These are phyloP conservation scores for Pezicula carpinea DNA, from an alignment of 2,329 filamentous ascomycete species.

Conservation along the genomic window DNA sequence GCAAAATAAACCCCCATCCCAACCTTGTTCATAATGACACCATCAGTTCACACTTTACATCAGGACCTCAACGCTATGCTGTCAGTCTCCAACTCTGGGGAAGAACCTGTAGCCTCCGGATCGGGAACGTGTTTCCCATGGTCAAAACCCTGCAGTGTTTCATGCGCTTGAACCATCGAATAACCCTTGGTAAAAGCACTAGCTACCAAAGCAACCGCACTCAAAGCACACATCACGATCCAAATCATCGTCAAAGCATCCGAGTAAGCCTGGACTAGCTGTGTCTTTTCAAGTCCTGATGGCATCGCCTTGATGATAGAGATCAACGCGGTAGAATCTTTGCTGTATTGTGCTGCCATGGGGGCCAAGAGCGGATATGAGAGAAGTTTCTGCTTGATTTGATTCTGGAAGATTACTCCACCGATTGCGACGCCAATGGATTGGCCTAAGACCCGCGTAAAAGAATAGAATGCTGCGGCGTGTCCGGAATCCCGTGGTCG, in stretches of 20 bases:
- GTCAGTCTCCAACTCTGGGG: too few relatives aligned
- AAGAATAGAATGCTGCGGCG: constrained; percentile 61
- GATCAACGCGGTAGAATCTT: constrained; percentile 26
- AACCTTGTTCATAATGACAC: too few relatives aligned
- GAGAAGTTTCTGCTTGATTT: constrained; percentile 27
- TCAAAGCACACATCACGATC: constrained; percentile 50
- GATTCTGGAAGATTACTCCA: constrained; percentile 67
- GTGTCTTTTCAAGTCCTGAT: constrained; percentile 31
- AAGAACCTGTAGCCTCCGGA: background rate
- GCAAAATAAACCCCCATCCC: too few relatives aligned
- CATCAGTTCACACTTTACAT: too few relatives aligned
- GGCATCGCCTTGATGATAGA: constrained; percentile 23
- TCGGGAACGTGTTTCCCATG: constrained; percentile 28
- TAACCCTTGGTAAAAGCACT: constrained; percentile 46
- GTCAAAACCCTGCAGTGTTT: constrained; percentile 43
- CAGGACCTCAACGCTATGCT: too few relatives aligned
- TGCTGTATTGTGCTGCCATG: constrained; percentile 20
- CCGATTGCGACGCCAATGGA: constrained; percentile 61
- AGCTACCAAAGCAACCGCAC: constrained; percentile 41
- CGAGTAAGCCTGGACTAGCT: constrained; percentile 48
- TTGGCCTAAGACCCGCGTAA: constrained; percentile 62
- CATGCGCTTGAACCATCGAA: constrained; percentile 40
- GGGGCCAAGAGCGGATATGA: constrained; percentile 16
- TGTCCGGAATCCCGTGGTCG: constrained; percentile 53
- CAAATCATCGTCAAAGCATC: constrained; percentile 50